Base-by-base conservation (phyloP, 768 basidiomycete species). In the Myochromella boudieri region DNA sequence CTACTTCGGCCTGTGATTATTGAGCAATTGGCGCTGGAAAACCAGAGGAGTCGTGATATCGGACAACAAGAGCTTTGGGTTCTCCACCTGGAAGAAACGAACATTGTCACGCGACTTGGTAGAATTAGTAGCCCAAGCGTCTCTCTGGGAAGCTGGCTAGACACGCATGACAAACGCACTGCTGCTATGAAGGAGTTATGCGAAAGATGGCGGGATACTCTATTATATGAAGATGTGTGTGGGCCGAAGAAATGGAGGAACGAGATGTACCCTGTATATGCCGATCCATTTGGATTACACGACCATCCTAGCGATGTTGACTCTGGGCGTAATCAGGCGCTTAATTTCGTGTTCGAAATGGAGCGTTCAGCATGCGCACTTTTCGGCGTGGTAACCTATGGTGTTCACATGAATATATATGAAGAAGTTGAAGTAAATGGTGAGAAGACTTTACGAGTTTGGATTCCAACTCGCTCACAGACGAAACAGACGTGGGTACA, bases 341-440 rank as follows among this genome's bases (percentile, higher is more conserved):
- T 72, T 14, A 90, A 92, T 62, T 88, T 77, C 48, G 90, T 80
- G 17, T 97, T 98, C 64, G 79, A 84, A 62, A 80, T 98, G 78
- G 97, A 98, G 65, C 79, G 95, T 31, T 76, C 90, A 1, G 93
- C 92, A 2, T 92, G 90, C 62, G 79, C 87, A 0, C 68, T 98
- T 26, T 97, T 98, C 58, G 94, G 95, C 2, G 65, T 95, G 6
- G 77, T 91, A 42, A 97, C 95, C 0, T 94, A 89, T 57, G 95
- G 97, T 0, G 88, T 95, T 2, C 97, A 98, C 64, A 80, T 95
- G 83, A 89, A 81, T 15, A 79, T 84, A 42, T 91, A 81, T 60
- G 75, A 80, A 33, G 74, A 77, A 52, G 47, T 50, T 9, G 44
- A 54, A 10, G 56, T 56, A 2, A 63, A 68, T 24, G 72, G 74